These are phyloP conservation scores for Sanghuangporus baumii DNA, from an alignment of 1,284 basidiomycete species.

Conservation along the genomic window DNA sequence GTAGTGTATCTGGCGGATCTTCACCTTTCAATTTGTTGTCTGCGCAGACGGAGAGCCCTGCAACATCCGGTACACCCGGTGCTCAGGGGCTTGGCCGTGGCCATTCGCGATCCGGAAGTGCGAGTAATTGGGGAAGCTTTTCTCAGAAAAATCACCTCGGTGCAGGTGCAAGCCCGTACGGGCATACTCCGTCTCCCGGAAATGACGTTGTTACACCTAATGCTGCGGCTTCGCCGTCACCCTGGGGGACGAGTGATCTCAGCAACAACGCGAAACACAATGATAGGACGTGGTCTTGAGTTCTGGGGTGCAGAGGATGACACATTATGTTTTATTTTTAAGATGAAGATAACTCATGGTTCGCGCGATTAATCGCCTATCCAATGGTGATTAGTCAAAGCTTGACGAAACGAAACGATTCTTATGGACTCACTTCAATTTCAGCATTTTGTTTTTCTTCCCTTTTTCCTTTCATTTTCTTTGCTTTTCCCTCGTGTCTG, in stretches of 20 bases:
- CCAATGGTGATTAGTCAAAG: neutral
- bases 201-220: slow-evolving; percentile 40
- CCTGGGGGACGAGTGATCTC: slow-evolving; percentile 64
- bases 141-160: slow-evolving; percentile 48
- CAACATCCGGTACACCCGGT: slow-evolving; percentile 33
- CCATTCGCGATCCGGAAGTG: slow-evolving; percentile 69
- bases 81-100: slow-evolving; percentile 69
- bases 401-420: slow-evolving; percentile 13
- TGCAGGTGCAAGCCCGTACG: slow-evolving; percentile 40
- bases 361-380: neutral
- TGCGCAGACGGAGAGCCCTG: slow-evolving; percentile 31
- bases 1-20: slow-evolving; percentile 36
- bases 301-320: neutral
- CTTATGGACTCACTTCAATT: slow-evolving; percentile 14
- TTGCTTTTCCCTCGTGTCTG: slow-evolving; percentile 8
- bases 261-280: slow-evolving; percentile 13
- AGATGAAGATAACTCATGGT: slow-evolving; percentile 12
- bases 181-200: slow-evolving; percentile 49
- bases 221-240: slow-evolving; percentile 27
- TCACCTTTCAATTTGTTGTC: slow-evolving; percentile 42
- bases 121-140: slow-evolving; percentile 68
- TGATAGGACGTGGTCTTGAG: slow-evolving; percentile 18
- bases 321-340: slow-evolving; percentile 14
- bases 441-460: slow-evolving; percentile 8
- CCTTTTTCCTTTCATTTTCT: slow-evolving; percentile 25